These are phyloP conservation scores for Fistulinella prunicolor DNA, from an alignment of 768 basidiomycete species.

Conservation along the genomic window DNA sequence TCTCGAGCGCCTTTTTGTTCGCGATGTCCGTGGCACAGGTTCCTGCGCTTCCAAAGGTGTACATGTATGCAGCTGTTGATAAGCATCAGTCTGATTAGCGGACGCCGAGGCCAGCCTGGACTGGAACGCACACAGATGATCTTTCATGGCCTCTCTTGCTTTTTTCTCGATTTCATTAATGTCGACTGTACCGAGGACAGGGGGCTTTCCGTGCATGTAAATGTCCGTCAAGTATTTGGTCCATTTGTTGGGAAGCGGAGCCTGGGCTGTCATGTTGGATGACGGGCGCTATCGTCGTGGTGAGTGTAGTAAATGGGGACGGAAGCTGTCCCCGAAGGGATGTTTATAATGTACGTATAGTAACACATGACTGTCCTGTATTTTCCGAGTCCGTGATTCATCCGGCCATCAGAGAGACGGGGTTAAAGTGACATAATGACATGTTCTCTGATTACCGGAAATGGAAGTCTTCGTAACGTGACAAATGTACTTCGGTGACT, in stretches of 20 bases:
- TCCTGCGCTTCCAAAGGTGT: conserved; percentile 77
- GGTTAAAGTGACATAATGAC: too few relatives aligned
- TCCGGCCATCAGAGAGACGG: too few relatives aligned
- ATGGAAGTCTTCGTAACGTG: too few relatives aligned
- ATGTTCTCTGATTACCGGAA: too few relatives aligned
- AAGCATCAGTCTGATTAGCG: not conserved
- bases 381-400: too few relatives aligned
- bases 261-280: conserved; percentile 16
- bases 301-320: too few relatives aligned
- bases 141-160: conserved; percentile 60
- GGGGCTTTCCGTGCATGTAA: conserved; percentile 18
- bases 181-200: conserved; percentile 54
- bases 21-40: conserved; percentile 60
- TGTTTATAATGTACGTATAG: too few relatives aligned
- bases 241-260: conserved; percentile 27
- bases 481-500: not conserved
- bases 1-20: conserved; percentile 62
- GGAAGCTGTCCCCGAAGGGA: too few relatives aligned
- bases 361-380: too few relatives aligned
- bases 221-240: conserved; percentile 22
- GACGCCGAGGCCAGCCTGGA: too few relatives aligned
- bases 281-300: too few relatives aligned
- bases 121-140: conserved; percentile 50
- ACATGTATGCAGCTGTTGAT: conserved; percentile 63
- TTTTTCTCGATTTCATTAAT: conserved; percentile 63